A percentile compares a stretch with the other conserved stretches of the same genome.
These are phyloP conservation scores for Garcia nutans DNA, from an alignment of 345 rosid species.

Conservation along the genomic window DNA sequence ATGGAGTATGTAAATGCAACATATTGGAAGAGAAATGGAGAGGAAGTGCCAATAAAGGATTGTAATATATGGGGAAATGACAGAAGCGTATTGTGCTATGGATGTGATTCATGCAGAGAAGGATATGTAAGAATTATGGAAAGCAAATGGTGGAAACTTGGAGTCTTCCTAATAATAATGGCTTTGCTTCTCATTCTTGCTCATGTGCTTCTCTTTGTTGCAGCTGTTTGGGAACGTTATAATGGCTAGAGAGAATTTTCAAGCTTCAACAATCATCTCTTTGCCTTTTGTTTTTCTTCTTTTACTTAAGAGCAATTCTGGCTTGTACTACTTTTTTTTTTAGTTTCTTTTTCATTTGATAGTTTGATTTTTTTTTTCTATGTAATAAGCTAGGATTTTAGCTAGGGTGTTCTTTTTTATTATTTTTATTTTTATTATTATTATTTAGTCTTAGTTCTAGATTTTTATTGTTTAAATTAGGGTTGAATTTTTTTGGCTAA, in stretches of 20 bases:
- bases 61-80: slow-evolving; percentile 62
- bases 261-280: not conserved
- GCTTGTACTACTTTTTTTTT: not conserved
- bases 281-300: not conserved
- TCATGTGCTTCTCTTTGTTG: slow-evolving; percentile 55
- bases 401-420: no score
- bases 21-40: slow-evolving; percentile 41
- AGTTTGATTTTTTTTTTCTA: not conserved
- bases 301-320: not conserved
- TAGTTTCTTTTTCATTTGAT: not conserved
- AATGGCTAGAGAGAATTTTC: not conserved
- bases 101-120: slow-evolving; percentile 52
- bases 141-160: slow-evolving; percentile 72
- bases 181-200: slow-evolving; percentile 50
- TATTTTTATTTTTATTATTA: no score
- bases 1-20: slow-evolving; percentile 66
- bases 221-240: slow-evolving; percentile 53
- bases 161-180: slow-evolving; percentile 56
- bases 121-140: slow-evolving; percentile 51
- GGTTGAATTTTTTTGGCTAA: no score
- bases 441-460: no score
- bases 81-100: slow-evolving; percentile 45
- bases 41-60: slow-evolving; percentile 23
- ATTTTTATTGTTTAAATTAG: no score
- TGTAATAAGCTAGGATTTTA: not conserved